Evolutionary conservation across 2,329 filamentous ascomycete genomes (phyloP), one percentile per base, ranked within the genome.

Genomic region (Epichloe coenophiala): DNA sequence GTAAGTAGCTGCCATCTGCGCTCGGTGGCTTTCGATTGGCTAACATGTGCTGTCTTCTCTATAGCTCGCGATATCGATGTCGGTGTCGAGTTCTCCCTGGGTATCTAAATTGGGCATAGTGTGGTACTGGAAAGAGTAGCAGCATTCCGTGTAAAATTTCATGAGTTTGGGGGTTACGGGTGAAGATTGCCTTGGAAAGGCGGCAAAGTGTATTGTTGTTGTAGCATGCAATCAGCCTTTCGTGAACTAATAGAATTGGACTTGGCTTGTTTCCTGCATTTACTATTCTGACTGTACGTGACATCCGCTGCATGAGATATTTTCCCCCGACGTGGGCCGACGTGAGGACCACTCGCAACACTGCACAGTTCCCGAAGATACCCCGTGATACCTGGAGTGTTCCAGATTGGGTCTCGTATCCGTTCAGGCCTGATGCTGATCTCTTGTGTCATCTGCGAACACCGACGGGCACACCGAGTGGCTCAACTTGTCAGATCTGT

Each of bases 61-160:
- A 47, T 60, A 86, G 87, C 93, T 62, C 86, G 91, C 63, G 90
- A 96, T 62, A 96, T 96, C 64, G 93, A 97, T 65, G 91, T 97
- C 58, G 91, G 90, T 62, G 91, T 97, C 62, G 88, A 95, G 74
- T 95, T 95, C 73, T 86, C 83, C 83, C 79, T 95, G 65, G 91
- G 89, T 74, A 96, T 96, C 76, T 97, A 53, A 44, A 35, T n/a
- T 40, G 48, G 37, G 21, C 36, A 53, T 49, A 23, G 17, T 37
- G 31, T 27, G 53, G 8, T 43, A 51, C 42, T 50, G 49, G 44
- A 51, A 48, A 48, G 37, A 48, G 42, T 19, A 17, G 17, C 17
- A 49, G 43, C 48, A 56, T 50, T 52, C 45, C 49, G 59, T 62
- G 59, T 64, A 65, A 57, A 60, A 60, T 57, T 56, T 60, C 51